Base-by-base conservation (phyloP, 331 rosid genomes). In the Malus hybrid region DNA sequence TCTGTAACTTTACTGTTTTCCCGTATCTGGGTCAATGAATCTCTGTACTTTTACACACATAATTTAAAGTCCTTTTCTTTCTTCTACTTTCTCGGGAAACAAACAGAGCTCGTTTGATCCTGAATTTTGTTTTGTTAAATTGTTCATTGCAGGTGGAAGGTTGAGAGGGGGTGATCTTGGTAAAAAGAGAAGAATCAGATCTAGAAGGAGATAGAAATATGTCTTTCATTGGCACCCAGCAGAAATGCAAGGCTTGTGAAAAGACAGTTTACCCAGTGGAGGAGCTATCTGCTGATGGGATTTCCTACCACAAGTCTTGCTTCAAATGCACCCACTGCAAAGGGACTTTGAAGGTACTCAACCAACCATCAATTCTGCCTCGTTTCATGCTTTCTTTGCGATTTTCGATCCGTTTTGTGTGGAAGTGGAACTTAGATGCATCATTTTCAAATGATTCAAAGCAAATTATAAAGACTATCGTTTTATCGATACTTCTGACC, bases 241-340 rank as follows among this genome's bases (percentile, higher is more conserved):
- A 88, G 44, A 94, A 92, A 81, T 90, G 99, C 87, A 94, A 94
- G 89, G 99, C 96, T 73, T 94, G 99, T 71, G 91, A 86, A 81
- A 94, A 93, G 88, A 90, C 96, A n/a, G 99, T 94, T 24, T 90
- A 94, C 66, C 96, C 92, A 4, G 96, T 94, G 50, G 99, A 94
- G 85, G 90, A 91, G 85, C 82, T 92, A 32, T 92, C 97, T 11
- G 95, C 96, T n/a, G 99, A 94, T 90, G 99, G 96, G 16, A 70
- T 87, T 85, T 76, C 89, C 80, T 94, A 86, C 72, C 97, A 94
- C 71, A 94, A 94, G 82, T 85, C 93, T 66, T 93, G 97, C 85
- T 93, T 93, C 84, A 91, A 95, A 70, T 93, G 98, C 81, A 84
- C 93, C 80, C 98, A 93, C 73, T 91, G 98, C 89, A 93, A 91